Evolutionary conservation across 2,329 filamentous ascomycete species (phyloP), one percentile per base, ranked within the genome.

Genomic region (Endothia cerciana): DNA sequence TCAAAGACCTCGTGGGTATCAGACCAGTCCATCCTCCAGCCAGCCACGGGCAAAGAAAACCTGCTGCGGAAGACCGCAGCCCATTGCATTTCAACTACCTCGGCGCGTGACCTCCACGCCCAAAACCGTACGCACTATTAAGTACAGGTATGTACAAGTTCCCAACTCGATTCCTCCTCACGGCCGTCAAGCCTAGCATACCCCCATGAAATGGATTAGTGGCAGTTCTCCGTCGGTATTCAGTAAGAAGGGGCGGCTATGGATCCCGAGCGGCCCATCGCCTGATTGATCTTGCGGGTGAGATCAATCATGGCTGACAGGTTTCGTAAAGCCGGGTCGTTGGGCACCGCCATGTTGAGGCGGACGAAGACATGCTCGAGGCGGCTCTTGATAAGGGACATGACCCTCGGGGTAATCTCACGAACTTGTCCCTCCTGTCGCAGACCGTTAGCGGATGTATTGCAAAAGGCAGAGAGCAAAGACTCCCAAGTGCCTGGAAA

Each of bases 361-460:
- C 79, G 81, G 70, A 83, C 78, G 70, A 84, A 82, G 15, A 87
- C 77, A 64, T 82, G 79, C 73, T 87, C 84, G 49, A 86, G 78
- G 47, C 83, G 80, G 61, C 80, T 76, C 69, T 84, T 79, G 70
- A 87, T 80, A 47, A 84, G 81, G 55, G 77, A 76, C 79, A 87
- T 86, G 70, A 87, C 85, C 71, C 82, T 85, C 33, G 85, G 85
- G 41, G 85, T 81, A 45, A 87, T 83, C 30, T 83, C 82, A 65
- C 82, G 80, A 64, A 85, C 80, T 75, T 86, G 82, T 28, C 82
- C 77, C 64, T 87, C 83, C 84, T 87, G 72, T 49, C 68, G 22
- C 19, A 25, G 11, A 36, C 17, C 1, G 25, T 67, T 30, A 65
- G 53, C 63, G 30, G n/a, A 22, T 2, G 10, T 28, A 30, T 11